These are phyloP conservation scores for Ophiostoma australiae DNA, from an alignment of 2,329 filamentous ascomycete genomes.

Conservation along the genomic window DNA sequence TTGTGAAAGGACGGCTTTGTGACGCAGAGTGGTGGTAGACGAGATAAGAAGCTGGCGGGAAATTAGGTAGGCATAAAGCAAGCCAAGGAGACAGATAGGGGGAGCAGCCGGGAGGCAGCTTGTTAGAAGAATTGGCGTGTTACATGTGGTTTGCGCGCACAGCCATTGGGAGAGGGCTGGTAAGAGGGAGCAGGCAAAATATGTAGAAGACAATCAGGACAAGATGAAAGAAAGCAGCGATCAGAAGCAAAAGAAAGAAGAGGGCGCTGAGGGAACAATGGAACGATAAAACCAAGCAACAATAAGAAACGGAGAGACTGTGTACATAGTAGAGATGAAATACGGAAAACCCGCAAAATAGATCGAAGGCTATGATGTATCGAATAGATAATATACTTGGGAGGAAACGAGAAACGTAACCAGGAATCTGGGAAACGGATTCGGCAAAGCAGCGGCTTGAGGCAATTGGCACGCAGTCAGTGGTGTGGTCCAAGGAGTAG, in stretches of 20 bases:
- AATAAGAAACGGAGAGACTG: background rate
- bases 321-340: background rate
- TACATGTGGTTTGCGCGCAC: background rate
- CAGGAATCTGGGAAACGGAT: slow-evolving; percentile 7
- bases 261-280: background rate
- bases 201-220: background rate
- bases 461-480: background rate
- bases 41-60: slow-evolving; percentile 20
- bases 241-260: slow-evolving; percentile 4
- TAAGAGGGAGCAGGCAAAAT: background rate
- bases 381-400: background rate
- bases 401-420: slow-evolving; percentile 7
- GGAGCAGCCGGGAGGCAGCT: slow-evolving; percentile 4
- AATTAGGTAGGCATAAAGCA: background rate
- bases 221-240: background rate
- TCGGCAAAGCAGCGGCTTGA: background rate
- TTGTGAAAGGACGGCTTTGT: background rate
- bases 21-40: slow-evolving; percentile 2
- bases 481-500: background rate
- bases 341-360: background rate
- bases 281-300: background rate
- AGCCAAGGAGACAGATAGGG: background rate
- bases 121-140: background rate
- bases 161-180: background rate
- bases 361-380: background rate